These are phyloP conservation scores for Butyriboletus loyo DNA, from an alignment of 768 basidiomycete genomes.

Conservation along the genomic window DNA sequence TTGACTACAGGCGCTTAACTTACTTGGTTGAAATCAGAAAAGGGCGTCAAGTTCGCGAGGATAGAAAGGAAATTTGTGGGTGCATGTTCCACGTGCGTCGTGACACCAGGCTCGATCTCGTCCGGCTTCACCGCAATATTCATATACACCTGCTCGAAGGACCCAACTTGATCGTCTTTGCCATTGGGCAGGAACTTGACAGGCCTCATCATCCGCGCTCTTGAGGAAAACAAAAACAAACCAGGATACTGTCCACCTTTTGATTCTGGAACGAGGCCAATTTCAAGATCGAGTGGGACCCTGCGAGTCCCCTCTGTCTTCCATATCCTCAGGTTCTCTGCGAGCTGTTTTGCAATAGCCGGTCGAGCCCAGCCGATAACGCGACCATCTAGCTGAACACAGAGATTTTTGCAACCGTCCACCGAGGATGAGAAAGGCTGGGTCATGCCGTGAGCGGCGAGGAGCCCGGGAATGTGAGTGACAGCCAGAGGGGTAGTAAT, in stretches of 20 bases:
- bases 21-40: conserved; percentile 99
- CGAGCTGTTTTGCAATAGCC: conserved; percentile 69
- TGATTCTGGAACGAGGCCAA: conserved; percentile 84
- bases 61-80: conserved; percentile 97
- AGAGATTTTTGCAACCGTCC: conserved; percentile 78
- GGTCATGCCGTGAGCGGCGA: conserved; percentile 91
- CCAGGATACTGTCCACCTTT: conserved; percentile 97
- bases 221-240: conserved; percentile 84
- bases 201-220: conserved; percentile 95
- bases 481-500: conserved; percentile 74
- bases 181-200: conserved; percentile 89
- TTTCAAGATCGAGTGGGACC: conserved; percentile 91
- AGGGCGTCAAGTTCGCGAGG: conserved; percentile 95
- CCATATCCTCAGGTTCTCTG: conserved; percentile 85
- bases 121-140: conserved; percentile 90
- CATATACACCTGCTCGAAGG: conserved; percentile 99
- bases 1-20: conserved; percentile 18
- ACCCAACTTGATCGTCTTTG: conserved; percentile 83
- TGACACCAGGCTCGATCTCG: conserved; percentile 73
- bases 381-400: conserved; percentile 92
- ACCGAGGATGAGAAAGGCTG: conserved; percentile 77
- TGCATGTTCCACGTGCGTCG: conserved; percentile 90
- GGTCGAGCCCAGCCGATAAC: conserved; percentile 92
- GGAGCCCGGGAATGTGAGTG: conserved; percentile 75
- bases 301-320: conserved; percentile 85